Percentiles rank a stretch among this genome's conserved stretches.
Conservation (phyloP, 176 grass and related monocot genomes). For the Pharus latifolius region DNA sequence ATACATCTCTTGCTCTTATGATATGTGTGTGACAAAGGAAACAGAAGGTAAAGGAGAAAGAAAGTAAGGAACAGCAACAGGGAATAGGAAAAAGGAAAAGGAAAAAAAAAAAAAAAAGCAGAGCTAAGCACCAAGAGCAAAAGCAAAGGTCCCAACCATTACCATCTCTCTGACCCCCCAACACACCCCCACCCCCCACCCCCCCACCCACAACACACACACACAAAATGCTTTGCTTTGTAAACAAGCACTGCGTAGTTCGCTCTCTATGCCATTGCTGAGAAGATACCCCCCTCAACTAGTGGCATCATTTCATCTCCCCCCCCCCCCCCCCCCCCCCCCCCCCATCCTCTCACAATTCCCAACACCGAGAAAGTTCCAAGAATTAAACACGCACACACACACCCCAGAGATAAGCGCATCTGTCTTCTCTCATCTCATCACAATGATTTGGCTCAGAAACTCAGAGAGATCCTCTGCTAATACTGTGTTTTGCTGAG, state of each 20-base stretch:
- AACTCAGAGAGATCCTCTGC: constrained; percentile 21
- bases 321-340: background rate
- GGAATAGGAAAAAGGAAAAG: constrained; percentile 23
- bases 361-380: constrained; percentile 18
- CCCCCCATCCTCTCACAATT: constrained; percentile 13
- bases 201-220: too few species aligned
- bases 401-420: too few species aligned
- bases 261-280: background rate
- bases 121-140: constrained; percentile 30
- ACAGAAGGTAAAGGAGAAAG: constrained; percentile 25
- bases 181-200: background rate
- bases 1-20: constrained; percentile 4
- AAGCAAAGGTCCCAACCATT: constrained; percentile 37
- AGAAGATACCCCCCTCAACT: background rate
- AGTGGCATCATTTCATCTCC: constrained; percentile 26
- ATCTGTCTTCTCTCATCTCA: background rate
- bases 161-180: background rate
- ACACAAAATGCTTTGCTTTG: constrained; percentile 51
- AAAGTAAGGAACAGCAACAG: constrained; percentile 9
- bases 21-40: background rate
- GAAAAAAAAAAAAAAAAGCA: constrained; percentile 1
- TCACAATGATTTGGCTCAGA: constrained; percentile 40
- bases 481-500: constrained; percentile 3
- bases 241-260: constrained; percentile 10
- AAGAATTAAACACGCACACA: constrained; percentile 7